phyloP scores from a whole-genome alignment of 116 monocot species.

The Cymodocea nodosa region DNA sequence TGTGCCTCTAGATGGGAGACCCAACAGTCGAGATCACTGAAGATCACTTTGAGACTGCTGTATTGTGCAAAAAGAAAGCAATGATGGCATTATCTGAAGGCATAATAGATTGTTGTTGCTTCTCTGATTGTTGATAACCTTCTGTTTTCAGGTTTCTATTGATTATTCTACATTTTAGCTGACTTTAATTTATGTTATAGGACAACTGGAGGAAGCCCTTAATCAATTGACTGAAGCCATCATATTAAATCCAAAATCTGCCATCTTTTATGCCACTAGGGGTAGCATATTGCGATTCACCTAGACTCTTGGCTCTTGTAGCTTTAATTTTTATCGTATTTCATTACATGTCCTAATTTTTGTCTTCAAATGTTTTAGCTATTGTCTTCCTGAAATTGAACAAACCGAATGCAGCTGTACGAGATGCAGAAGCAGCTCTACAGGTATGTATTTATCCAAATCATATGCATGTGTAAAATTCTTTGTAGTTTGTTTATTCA shows the following conservation, averaged over 20 bases:
- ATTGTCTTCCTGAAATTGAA: constrained; percentile 55
- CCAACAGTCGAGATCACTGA: constrained; percentile 60
- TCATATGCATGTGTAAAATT: not conserved
- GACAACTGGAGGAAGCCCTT: constrained; percentile 57
- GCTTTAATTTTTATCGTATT: not conserved
- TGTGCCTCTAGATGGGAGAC: constrained; percentile 73
- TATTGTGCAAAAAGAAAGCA: constrained; percentile 59
- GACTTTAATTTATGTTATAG: constrained; percentile 17
- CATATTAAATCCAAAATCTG: constrained; percentile 61
- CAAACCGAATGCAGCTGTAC: constrained; percentile 86
- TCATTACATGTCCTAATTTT: not conserved
- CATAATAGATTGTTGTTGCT: constrained; percentile 3
- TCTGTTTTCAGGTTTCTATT: not conserved
- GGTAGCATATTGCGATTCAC: constrained; percentile 22
- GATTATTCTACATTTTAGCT: constrained; percentile 8
- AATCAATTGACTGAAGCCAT: constrained; percentile 58
- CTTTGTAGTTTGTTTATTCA: not conserved
- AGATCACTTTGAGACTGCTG: constrained; percentile 64
- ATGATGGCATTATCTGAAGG: constrained; percentile 59
- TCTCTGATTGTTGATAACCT: not conserved
- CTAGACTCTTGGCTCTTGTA: not conserved
- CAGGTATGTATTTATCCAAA: constrained; percentile 30
- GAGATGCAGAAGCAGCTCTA: constrained; percentile 76
- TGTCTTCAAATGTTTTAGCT: constrained; percentile 22
- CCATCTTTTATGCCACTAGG: constrained; percentile 73